phyloP scores from a whole-genome alignment of 176 grass and related monocot genomes.

The Dactylis glomerata region DNA sequence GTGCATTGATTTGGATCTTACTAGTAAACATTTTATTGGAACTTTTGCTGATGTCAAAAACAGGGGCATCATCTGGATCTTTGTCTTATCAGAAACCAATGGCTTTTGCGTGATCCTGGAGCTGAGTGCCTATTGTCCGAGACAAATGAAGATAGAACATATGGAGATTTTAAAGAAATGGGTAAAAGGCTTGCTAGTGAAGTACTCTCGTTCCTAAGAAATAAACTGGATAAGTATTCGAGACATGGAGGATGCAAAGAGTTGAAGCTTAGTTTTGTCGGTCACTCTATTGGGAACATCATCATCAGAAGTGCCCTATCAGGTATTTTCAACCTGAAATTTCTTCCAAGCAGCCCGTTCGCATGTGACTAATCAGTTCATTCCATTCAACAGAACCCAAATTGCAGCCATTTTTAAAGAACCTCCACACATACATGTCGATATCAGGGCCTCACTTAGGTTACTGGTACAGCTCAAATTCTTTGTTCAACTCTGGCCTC shows the following conservation, averaged over 20 bases:
- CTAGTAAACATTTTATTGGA: slow-evolving; percentile 12
- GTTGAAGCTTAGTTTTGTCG: slow-evolving; percentile 83
- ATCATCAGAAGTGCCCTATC: slow-evolving; percentile 84
- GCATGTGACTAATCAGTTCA: background rate
- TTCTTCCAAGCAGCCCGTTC: background rate
- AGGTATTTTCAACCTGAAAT: slow-evolving; percentile 38
- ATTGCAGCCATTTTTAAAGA: slow-evolving; percentile 67
- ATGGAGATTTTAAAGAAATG: slow-evolving; percentile 92
- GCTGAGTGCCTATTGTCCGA: slow-evolving; percentile 84
- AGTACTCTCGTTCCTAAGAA: slow-evolving; percentile 61
- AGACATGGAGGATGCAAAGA: slow-evolving; percentile 69
- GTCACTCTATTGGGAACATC: slow-evolving; percentile 94
- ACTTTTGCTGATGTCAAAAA: slow-evolving; percentile 5
- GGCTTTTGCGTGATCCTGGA: slow-evolving; percentile 84
- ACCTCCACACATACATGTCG: slow-evolving; percentile 86
- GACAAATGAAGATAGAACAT: slow-evolving; percentile 86
- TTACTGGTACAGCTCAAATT: slow-evolving; percentile 91
- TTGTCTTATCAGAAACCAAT: slow-evolving; percentile 82
- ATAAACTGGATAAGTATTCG: slow-evolving; percentile 62
- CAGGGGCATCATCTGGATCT: slow-evolving; percentile 93
- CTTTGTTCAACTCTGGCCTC: slow-evolving; percentile 89
- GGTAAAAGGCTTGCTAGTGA: slow-evolving; percentile 72
- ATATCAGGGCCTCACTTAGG: slow-evolving; percentile 93
- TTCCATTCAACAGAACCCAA: slow-evolving; percentile 51
- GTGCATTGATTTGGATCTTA: background rate